Evolutionary conservation across 371 early-diverging fungal species (phyloP).

Genomic region (Mucor mucedo): DNA sequence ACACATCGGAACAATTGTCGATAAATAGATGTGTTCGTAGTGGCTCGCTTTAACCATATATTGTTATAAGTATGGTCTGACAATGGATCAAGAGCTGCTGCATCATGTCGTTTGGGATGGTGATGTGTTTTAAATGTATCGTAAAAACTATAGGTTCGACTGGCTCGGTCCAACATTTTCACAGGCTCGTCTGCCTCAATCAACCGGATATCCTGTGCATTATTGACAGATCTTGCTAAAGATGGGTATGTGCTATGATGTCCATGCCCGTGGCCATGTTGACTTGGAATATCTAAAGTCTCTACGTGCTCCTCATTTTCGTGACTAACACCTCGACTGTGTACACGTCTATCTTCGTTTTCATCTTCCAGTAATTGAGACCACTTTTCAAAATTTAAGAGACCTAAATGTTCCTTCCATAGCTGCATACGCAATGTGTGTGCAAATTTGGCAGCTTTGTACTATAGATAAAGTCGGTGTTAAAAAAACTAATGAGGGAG

Average conservation of each 20-base stretch:
- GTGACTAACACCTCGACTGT: not conserved
- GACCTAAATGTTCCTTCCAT: constrained; percentile 89
- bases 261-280: not conserved
- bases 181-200: constrained; percentile 44
- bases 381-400: constrained; percentile 58
- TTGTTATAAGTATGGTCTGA: constrained; percentile 64
- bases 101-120: constrained; percentile 37
- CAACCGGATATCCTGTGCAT: constrained; percentile 34
- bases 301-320: constrained; percentile 3
- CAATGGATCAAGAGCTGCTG: constrained; percentile 76
- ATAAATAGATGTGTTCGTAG: constrained; percentile 72
- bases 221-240: constrained; percentile 30
- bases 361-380: constrained; percentile 20
- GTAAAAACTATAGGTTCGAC: constrained; percentile 44
- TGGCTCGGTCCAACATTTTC: constrained; percentile 43
- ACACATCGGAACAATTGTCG: constrained; percentile 84
- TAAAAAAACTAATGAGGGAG: too few species aligned
- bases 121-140: constrained; percentile 35
- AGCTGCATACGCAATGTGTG: constrained; percentile 76
- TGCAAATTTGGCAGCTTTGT: constrained; percentile 76
- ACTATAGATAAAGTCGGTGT: constrained; percentile 34
- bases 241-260: constrained; percentile 29
- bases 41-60: constrained; percentile 72
- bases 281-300: constrained; percentile 15
- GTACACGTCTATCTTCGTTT: not conserved